phyloP scores from a whole-genome alignment of 73 alveolate species.

The Tetrahymena malaccensis region DNA sequence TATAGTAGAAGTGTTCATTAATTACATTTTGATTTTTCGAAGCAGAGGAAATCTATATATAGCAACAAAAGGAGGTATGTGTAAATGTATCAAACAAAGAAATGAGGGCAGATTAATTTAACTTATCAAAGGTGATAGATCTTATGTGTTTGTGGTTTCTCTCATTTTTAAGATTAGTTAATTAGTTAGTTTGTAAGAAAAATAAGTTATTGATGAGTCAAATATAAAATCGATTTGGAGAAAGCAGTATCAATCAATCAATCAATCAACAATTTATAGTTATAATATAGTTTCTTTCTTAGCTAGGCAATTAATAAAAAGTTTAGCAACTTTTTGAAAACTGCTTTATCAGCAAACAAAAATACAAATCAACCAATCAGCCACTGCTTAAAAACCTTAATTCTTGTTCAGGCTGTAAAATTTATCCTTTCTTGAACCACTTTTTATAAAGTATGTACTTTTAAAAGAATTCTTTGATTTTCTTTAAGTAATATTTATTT shows the following conservation, averaged over 20 bases:
- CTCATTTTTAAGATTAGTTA: background rate
- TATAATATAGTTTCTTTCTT: too few relatives aligned
- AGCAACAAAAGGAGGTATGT: background rate
- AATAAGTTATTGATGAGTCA: too few relatives aligned
- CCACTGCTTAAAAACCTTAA: background rate
- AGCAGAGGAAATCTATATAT: background rate
- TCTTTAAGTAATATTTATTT: background rate
- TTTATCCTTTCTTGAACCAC: background rate
- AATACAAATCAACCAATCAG: background rate
- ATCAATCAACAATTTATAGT: background rate
- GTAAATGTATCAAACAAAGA: background rate
- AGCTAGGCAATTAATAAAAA: background rate
- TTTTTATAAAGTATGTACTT: background rate
- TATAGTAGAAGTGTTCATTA: background rate
- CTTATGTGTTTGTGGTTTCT: background rate
- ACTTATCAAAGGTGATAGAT: background rate
- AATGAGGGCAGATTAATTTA: background rate
- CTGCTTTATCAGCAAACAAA: background rate
- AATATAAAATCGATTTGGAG: background rate
- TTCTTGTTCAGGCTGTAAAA: background rate
- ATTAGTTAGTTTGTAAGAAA: background rate
- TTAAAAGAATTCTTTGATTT: background rate
- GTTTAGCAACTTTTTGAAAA: background rate
- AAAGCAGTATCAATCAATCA: background rate
- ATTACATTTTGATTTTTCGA: background rate